These are phyloP conservation scores for Radiomyces spectabilis DNA, from an alignment of 192 early-diverging fungal species.

Conservation along the genomic window DNA sequence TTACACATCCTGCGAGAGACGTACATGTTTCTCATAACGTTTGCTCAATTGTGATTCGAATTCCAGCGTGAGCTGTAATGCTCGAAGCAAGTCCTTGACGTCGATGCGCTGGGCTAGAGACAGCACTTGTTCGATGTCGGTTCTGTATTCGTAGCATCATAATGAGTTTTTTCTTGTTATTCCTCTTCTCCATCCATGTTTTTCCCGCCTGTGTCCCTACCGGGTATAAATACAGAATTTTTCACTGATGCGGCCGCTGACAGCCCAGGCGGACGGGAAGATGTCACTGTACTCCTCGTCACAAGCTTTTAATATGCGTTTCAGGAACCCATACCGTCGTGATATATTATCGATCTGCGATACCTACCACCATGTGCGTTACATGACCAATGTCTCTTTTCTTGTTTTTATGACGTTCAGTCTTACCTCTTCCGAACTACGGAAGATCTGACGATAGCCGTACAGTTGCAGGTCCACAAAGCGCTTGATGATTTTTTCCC, in stretches of 20 bases:
- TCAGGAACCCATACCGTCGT: constrained; percentile 88
- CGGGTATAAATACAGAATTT: constrained; percentile 83
- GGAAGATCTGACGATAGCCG: constrained; percentile 78
- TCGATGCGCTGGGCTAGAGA: constrained; percentile 44
- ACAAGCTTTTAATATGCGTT: constrained; percentile 79
- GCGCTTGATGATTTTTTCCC: constrained; percentile 58
- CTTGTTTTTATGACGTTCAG: not conserved
- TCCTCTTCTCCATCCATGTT: too few relatives aligned
- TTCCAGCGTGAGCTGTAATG: constrained; percentile 77
- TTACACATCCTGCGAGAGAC: not conserved
- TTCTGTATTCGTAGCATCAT: too few relatives aligned
- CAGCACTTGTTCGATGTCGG: constrained; percentile 63
- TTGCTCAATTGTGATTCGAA: constrained; percentile 84
- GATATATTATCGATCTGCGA: constrained; percentile 79
- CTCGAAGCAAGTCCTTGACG: constrained; percentile 66
- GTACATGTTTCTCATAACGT: constrained; percentile 54
- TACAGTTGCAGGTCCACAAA: constrained; percentile 81
- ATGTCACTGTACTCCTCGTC: constrained; percentile 81
- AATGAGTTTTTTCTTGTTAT: too few relatives aligned
- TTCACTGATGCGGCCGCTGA: constrained; percentile 58
- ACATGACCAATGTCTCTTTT: too few relatives aligned
- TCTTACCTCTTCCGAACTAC: constrained; percentile 57
- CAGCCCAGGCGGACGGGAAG: constrained; percentile 77
- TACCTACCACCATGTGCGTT: too few relatives aligned
- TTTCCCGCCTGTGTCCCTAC: too few relatives aligned